A percentile compares a stretch with the other conserved stretches of the same genome.
phyloP scores from a whole-genome alignment of 345 rosid species.

The Chamaenerion angustifolium region DNA sequence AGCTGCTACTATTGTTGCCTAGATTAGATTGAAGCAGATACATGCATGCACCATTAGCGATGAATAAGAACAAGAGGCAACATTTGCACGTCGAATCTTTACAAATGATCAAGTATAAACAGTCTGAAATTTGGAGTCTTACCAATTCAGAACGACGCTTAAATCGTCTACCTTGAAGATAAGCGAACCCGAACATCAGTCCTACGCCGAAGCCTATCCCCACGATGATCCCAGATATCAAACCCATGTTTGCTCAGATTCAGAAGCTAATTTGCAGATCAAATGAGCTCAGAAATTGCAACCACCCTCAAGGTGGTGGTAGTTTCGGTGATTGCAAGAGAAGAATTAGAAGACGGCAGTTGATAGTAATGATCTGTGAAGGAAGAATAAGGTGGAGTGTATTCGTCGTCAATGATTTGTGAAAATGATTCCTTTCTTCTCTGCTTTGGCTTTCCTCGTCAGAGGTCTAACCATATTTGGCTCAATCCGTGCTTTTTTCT shows the following conservation, averaged over 20 bases:
- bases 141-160: slow-evolving; percentile 65
- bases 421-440: slow-evolving; percentile 8
- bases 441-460: background rate
- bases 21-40: background rate
- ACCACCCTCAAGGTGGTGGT: background rate
- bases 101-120: too few species aligned
- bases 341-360: too few species aligned
- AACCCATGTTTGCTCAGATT: slow-evolving; percentile 7
- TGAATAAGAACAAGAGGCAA: background rate
- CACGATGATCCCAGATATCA: slow-evolving; percentile 41
- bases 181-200: slow-evolving; percentile 52
- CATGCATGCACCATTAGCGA: background rate
- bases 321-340: too few species aligned
- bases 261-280: background rate
- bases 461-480: background rate
- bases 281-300: background rate
- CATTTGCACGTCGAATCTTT: background rate
- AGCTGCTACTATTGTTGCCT: slow-evolving; percentile 70
- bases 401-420: background rate
- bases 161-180: slow-evolving; percentile 68
- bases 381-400: too few species aligned
- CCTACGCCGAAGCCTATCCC: slow-evolving; percentile 62
- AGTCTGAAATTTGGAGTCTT: background rate
- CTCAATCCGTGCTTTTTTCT: slow-evolving; percentile 2
- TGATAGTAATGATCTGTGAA: too few species aligned